Conservation (phyloP, 441 rosid species). For the Erodium trifolium region DNA sequence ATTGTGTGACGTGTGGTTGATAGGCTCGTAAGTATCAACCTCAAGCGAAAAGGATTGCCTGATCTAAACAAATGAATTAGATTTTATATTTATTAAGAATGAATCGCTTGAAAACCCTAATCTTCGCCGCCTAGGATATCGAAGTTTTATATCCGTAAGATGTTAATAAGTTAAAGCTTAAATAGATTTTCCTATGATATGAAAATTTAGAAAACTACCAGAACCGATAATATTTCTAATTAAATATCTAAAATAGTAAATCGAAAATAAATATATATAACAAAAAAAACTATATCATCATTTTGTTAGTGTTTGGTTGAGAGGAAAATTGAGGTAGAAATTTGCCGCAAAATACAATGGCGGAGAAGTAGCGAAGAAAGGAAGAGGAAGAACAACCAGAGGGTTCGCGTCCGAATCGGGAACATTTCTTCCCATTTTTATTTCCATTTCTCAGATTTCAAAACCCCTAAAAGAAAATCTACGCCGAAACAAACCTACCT, state of each 20-base stretch:
- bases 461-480: neutral
- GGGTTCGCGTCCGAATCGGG: slow-evolving; percentile 1
- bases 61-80: too few species aligned
- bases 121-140: too few species aligned
- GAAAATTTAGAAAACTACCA: too few species aligned
- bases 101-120: too few species aligned
- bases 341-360: neutral
- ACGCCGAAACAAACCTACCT: neutral
- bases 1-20: too few species aligned
- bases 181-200: too few species aligned
- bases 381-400: neutral
- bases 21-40: too few species aligned
- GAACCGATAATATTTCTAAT: too few species aligned
- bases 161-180: too few species aligned
- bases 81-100: too few species aligned
- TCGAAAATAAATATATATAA: neutral
- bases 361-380: slow-evolving; percentile 8
- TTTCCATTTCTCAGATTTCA: neutral
- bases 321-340: neutral
- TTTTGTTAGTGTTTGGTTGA: neutral
- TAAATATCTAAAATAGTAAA: neutral
- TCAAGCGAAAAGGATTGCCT: too few species aligned
- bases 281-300: neutral
- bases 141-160: too few species aligned
- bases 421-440: neutral